Percentiles rank a stretch among this genome's conserved stretches.
Evolutionary conservation across 192 early-diverging fungal genomes (phyloP).

Genomic region (Spinellus fusiger): DNA sequence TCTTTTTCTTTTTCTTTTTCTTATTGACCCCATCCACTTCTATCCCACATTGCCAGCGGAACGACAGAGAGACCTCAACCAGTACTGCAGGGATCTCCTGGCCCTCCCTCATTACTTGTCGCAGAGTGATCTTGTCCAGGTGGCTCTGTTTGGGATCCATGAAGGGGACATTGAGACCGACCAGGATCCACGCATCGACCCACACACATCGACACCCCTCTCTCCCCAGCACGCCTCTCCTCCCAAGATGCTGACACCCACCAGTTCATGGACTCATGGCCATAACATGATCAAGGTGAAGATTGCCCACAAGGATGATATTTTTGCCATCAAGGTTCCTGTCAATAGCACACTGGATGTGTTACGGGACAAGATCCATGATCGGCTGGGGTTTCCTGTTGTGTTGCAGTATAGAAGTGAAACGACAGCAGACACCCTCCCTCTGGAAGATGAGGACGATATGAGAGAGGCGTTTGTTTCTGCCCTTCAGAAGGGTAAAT

Average conservation of each 20-base stretch:
- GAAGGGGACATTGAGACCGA: constrained; percentile 55
- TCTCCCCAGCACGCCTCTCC: not conserved
- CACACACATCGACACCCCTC: not conserved
- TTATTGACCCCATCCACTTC: not conserved
- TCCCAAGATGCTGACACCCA: not conserved
- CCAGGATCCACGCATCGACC: constrained; percentile 18
- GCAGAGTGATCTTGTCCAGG: constrained; percentile 38
- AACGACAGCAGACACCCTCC: constrained; percentile 7
- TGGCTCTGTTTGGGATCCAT: constrained; percentile 46
- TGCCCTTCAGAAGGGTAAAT: constrained; percentile 34
- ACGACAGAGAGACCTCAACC: constrained; percentile 58
- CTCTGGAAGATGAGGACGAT: constrained; percentile 31
- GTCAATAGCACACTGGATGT: constrained; percentile 46
- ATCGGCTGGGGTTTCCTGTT: constrained; percentile 42
- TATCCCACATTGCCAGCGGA: constrained; percentile 36
- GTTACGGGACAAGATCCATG: constrained; percentile 55
- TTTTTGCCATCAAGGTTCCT: constrained; percentile 67
- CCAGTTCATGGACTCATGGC: constrained; percentile 5
- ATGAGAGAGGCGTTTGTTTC: constrained; percentile 38
- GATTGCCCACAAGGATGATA: constrained; percentile 61
- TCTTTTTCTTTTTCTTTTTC: not conserved
- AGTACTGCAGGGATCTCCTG: constrained; percentile 60
- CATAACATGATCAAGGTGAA: constrained; percentile 58
- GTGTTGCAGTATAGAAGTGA: constrained; percentile 38
- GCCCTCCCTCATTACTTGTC: constrained; percentile 50